phyloP scores from a whole-genome alignment of 2,329 filamentous ascomycete species.

The Colletotrichum phormii region DNA sequence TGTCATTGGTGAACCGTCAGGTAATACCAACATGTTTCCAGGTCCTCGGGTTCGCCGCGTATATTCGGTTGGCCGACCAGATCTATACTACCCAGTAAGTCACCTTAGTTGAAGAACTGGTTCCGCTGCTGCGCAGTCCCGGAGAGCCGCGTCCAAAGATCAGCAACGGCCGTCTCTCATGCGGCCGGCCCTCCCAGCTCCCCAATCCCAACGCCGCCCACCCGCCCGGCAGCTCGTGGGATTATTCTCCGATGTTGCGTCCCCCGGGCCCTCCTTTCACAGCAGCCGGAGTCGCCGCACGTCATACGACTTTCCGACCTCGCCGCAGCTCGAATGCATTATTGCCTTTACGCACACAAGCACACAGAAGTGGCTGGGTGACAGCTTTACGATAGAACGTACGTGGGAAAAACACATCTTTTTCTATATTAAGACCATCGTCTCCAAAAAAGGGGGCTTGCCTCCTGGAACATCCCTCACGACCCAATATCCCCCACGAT shows the following conservation, averaged over 20 bases:
- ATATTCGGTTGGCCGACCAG: background rate
- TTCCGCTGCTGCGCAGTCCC: background rate
- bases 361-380: background rate
- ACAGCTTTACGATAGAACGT: background rate
- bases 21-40: background rate
- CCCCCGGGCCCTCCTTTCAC: background rate
- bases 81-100: background rate
- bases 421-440: background rate
- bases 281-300: background rate
- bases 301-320: background rate
- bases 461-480: conserved; percentile 1
- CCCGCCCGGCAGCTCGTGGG: background rate
- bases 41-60: background rate
- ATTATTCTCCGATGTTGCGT: conserved; percentile 14
- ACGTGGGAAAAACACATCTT: background rate
- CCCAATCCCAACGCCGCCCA: background rate
- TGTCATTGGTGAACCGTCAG: background rate
- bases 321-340: background rate
- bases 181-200: conserved; percentile 14
- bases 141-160: conserved; percentile 3
- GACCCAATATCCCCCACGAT: background rate
- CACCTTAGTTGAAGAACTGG: background rate
- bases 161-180: conserved; percentile 12
- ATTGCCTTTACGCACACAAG: background rate
- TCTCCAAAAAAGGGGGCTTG: background rate